Evolutionary conservation across 2,329 filamentous ascomycete genomes (phyloP), one percentile per base, ranked within the genome.

Genomic region (Rutstroemia sp.): DNA sequence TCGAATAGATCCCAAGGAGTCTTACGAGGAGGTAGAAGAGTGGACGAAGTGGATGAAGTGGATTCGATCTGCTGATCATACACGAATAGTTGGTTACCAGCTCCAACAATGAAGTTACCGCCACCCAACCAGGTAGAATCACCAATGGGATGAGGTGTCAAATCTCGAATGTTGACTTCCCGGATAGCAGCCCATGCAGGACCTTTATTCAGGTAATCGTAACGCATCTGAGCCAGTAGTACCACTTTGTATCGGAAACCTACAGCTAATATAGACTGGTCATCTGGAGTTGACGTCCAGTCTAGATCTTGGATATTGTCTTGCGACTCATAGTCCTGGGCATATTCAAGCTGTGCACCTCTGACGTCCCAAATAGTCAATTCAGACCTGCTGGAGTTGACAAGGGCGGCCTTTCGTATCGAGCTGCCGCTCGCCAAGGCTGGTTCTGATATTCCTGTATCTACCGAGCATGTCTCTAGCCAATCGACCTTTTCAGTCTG

Each of bases 341-440:
- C 81, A 66, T 89, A 91, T 69, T 96, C 92, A 5, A 96, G 78
- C 60, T 90, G 86, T 2, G 85, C 85, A 55, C 87, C 88, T 60
- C 86, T 83, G 10, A 89, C 88, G 67, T 96, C 92, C 92, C 92
- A 96, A 50, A 96, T 95, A 0, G 89, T 95, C 50, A 96, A 73
- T 42, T 84, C 82, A 0, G 86, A 90, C 60, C 86, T 83, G 14
- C 79, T 76, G 3, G 81, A 77, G 68, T 95, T 87, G 37, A 95
- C 89, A 19, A 96, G 73, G 4, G 91, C 91, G 23, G 89, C 88
- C 70, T 95, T 96, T 60, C 92, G 87, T 65, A 92, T 86, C 8
- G 87, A 92, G 63, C 88, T 95, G 14, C 88, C 91, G 66, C 89
- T 95, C 10, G 88, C 89, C 27, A 96, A 77, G 0, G 88, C 84